Evolutionary conservation across 441 rosid genomes (phyloP), one percentile per base, ranked within the genome.

Genomic region (Francoa sonchifolia): DNA sequence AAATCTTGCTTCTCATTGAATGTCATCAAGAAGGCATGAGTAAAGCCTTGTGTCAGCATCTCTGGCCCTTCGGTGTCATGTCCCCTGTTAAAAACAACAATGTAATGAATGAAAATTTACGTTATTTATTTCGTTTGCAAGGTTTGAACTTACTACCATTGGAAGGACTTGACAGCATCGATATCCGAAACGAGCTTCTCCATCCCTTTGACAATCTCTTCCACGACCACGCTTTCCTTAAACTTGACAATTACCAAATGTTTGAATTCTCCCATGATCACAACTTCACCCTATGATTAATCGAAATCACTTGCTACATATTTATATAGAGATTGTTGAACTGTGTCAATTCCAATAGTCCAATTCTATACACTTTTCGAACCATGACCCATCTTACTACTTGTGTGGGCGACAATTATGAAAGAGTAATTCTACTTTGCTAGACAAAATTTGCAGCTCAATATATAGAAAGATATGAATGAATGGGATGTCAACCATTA

Each of bases 171-270:
- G 75, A 88, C 87, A 50, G 62, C 47, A 59, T 81, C 90, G 30
- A 79, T 54, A 46, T 84, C 72, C 10, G 79, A 60, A 37, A 65
- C 95, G 42, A 84, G 69, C 60, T 79, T 84, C 72, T 81, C 83
- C 65, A 84, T 67, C 19, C 95, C 95, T 57, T 75, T 77, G 44
- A 84, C 25, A 40, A 88, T 63, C 42, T 81, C 90, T 23, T 75
- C 86, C 43, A 70, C 79, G 8, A 7, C 66, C 6, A 48, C 57
- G 50, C 51, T 82, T 43, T 73, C 88, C 55, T 84, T 88, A 49
- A 88, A 88, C 85, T 81, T 88, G 26, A 79, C 90, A 44, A 79
- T 45, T 27, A 69, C 95, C 62, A 88, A 70, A 63, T 84, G 94
- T 74, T 81, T 84, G 64, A 80, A 74, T 57, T 71, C 92, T 62